Evolutionary conservation across 495 filamentous ascomycete genomes (phyloP).

Genomic region (Durotheca rogersii): DNA sequence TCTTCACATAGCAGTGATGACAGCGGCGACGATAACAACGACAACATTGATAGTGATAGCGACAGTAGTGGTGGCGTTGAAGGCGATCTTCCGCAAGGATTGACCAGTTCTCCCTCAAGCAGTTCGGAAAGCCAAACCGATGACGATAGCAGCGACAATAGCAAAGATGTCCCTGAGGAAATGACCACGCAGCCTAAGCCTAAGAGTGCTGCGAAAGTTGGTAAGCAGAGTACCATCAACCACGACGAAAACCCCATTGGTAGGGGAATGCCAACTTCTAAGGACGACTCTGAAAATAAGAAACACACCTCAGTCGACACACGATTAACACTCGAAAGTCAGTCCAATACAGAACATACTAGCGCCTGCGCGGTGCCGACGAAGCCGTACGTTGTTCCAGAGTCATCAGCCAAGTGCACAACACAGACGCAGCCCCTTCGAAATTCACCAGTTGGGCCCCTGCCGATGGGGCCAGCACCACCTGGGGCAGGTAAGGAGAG

Average conservation of each 20-base stretch:
- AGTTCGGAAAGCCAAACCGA: slow-evolving; percentile 14
- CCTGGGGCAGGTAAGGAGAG: slow-evolving; percentile 39
- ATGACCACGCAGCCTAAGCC: slow-evolving; percentile 24
- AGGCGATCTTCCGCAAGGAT: not conserved
- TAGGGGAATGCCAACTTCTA: no score
- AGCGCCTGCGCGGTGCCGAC: not conserved
- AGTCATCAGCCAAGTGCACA: not conserved
- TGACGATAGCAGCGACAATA: slow-evolving; percentile 20
- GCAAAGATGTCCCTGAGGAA: slow-evolving; percentile 32
- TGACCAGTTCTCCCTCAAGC: slow-evolving; percentile 6
- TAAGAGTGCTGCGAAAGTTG: slow-evolving; percentile 31
- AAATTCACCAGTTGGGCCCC: not conserved
- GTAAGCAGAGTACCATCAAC: not conserved
- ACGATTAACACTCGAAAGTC: no score
- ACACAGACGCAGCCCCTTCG: not conserved
- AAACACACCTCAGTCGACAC: no score
- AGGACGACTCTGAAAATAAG: no score
- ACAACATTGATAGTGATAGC: slow-evolving; percentile 16
- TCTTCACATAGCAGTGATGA: slow-evolving; percentile 8
- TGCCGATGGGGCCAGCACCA: slow-evolving; percentile 15
- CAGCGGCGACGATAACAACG: slow-evolving; percentile 17
- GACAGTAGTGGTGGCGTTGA: slow-evolving; percentile 11
- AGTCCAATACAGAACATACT: not conserved
- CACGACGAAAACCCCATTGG: no score
- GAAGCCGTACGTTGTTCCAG: slow-evolving; percentile 1